Evolutionary conservation across 225 moss, liverwort and hornwort genomes (phyloP).

Genomic region (Polytrichum formosum): DNA sequence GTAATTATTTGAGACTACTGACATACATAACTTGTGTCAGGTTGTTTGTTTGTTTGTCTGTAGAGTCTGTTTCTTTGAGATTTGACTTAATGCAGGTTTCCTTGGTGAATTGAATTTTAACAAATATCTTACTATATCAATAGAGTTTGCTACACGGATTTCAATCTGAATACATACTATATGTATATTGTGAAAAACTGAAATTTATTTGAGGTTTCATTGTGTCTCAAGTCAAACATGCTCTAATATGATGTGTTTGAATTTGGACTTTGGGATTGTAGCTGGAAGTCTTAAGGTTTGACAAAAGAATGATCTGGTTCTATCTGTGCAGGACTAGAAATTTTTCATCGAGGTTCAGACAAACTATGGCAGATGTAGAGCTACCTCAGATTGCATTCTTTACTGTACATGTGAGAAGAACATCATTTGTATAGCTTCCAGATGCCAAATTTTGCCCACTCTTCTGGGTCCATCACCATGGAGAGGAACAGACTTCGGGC

Average conservation of each 20-base stretch:
- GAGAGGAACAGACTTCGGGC: background rate
- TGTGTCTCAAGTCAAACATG: too few relatives aligned
- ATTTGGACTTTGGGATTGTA: too few relatives aligned
- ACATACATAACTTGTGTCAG: background rate
- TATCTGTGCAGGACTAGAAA: background rate
- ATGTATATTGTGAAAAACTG: too few relatives aligned
- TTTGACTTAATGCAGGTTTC: too few relatives aligned
- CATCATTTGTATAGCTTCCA: constrained; percentile 11
- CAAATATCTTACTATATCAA: too few relatives aligned
- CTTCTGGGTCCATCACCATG: background rate
- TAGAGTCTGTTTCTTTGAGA: too few relatives aligned
- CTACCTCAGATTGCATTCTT: constrained; percentile 12
- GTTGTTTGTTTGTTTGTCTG: too few relatives aligned
- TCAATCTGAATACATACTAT: too few relatives aligned
- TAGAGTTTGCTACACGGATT: too few relatives aligned
- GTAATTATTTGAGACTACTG: background rate
- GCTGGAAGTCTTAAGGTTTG: background rate
- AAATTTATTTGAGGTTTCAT: too few relatives aligned
- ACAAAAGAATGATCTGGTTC: background rate
- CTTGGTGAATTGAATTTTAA: too few relatives aligned
- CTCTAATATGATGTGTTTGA: too few relatives aligned
- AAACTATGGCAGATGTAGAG: constrained; percentile 6
- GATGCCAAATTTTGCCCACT: constrained; percentile 2
- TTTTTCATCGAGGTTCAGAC: constrained; percentile 1
- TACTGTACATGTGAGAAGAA: constrained; percentile 9